Base-by-base conservation (phyloP, 1,284 basidiomycete species). In the Phellopilus nigrolimitatus region DNA sequence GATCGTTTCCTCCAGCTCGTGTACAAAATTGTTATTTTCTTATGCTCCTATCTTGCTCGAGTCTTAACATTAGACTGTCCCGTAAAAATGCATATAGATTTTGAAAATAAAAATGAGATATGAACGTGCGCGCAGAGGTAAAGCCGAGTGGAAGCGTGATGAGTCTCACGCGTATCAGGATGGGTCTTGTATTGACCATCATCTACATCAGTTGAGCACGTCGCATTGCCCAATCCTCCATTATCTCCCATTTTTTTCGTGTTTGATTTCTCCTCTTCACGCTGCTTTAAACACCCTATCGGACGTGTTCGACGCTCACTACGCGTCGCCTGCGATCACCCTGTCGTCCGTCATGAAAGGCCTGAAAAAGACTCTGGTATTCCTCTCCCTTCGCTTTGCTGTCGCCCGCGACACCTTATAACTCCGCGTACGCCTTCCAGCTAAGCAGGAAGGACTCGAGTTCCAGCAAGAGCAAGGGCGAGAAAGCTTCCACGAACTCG, bases 321-420 rank as follows among this genome's bases (percentile, higher is more conserved):
- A 47, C 51, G 53, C 50, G 50, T 53, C 49, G 36, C 28, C 33
- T 28, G 47, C 43, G 49, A 49, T 51, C 55, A 49, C 45, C 48
- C 40, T 44, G 44, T 47, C 45, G 47, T 54, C 57, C 39, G 58
- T 54, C 57, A 95, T 95, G 91, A 95, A 94, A 75, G 83, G 83
- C 59, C 75, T 95, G 66, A 92, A 89, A 79, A 94, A 92, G 74
- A 85, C 85, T 59, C 75, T 93, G 67, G 91, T 92, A 66, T 68
- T 39, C 47, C 48, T 53, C 55, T 57, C 51, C 51, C 59, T 56
- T 58, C 56, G 55, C 46, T 47, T 55, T 54, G 43, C 60, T 61
- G 55, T 59, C 56, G 53, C 49, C 48, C 55, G 52, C 49, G 60
- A 17, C 60, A 53, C 58, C 50, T 43, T 45, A 57, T 56, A 24